Conservation (phyloP, 2,329 filamentous ascomycete genomes). For the Apiospora sp. region DNA sequence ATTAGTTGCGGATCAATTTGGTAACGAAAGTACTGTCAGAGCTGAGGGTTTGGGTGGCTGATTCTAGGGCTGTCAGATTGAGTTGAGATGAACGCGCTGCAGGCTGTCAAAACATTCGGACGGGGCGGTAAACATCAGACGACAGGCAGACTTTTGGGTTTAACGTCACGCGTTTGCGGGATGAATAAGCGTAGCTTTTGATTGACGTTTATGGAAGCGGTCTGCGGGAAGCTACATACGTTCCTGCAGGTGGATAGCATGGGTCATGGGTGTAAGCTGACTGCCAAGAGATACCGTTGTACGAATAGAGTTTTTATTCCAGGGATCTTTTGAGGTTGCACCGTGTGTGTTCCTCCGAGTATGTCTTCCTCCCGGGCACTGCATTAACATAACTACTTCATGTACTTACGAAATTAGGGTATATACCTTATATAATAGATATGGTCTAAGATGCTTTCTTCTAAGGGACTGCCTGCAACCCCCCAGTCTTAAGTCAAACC, state of each 20-base stretch:
- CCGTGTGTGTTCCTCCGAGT: no score
- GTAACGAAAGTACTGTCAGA: not conserved
- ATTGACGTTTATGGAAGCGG: not conserved
- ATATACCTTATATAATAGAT: not conserved
- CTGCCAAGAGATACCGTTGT: not conserved
- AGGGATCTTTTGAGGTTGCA: no score
- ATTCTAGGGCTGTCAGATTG: not conserved
- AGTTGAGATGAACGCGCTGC: not conserved
- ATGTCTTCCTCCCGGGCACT: no score
- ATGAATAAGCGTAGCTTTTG: not conserved
- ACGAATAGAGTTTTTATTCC: not conserved
- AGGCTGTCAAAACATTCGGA: not conserved
- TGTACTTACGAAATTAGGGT: not conserved
- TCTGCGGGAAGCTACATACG: not conserved
- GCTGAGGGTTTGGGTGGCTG: not conserved
- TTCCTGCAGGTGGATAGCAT: not conserved
- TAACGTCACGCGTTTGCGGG: not conserved
- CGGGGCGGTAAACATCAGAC: not conserved
- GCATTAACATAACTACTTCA: no score
- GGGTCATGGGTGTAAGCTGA: constrained; percentile 1
- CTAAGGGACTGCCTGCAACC: not conserved
- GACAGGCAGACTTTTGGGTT: no score
- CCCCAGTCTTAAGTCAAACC: not conserved
- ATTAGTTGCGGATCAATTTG: not conserved
- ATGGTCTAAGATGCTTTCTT: no score